Percentiles rank a stretch among this genome's conserved stretches.
Conservation (phyloP, 768 basidiomycete species). For the Tricholoma bakamatsutake region DNA sequence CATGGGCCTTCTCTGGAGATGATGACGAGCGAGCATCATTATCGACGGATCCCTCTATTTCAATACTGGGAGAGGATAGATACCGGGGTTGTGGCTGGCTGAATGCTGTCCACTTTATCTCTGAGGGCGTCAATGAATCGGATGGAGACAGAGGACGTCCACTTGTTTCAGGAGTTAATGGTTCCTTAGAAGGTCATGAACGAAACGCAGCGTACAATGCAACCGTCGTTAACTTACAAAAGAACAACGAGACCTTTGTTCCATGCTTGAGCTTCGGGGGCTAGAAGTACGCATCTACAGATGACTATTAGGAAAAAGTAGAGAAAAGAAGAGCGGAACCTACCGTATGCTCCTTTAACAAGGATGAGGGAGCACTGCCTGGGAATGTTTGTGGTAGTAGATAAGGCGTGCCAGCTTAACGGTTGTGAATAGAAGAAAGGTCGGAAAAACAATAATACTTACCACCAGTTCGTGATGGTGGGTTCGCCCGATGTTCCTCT, state of each 20-base stretch:
- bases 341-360: conserved; percentile 32
- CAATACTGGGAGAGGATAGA: conserved; percentile 34
- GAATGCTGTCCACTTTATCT: conserved; percentile 23
- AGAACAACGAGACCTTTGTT: conserved; percentile 15
- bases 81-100: conserved; percentile 23
- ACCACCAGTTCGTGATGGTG: conserved; percentile 40
- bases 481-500: conserved; percentile 61
- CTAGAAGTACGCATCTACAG: conserved; percentile 12
- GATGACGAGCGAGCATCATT: conserved; percentile 25
- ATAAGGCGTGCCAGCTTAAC: conserved; percentile 33
- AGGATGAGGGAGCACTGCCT: conserved; percentile 39
- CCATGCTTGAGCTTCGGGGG: conserved; percentile 23
- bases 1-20: conserved; percentile 30
- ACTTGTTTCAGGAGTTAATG: conserved; percentile 39
- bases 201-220: not conserved
- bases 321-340: conserved; percentile 1
- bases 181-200: conserved; percentile 23
- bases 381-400: conserved; percentile 35
- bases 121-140: conserved; percentile 30
- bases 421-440: not conserved
- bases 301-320: not conserved
- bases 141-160: conserved; percentile 38
- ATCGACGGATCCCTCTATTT: conserved; percentile 34
- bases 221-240: conserved; percentile 16
- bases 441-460: conserved; percentile 6